Conservation (phyloP, 768 basidiomycete genomes). For the Dioszegia aurantiaca region DNA sequence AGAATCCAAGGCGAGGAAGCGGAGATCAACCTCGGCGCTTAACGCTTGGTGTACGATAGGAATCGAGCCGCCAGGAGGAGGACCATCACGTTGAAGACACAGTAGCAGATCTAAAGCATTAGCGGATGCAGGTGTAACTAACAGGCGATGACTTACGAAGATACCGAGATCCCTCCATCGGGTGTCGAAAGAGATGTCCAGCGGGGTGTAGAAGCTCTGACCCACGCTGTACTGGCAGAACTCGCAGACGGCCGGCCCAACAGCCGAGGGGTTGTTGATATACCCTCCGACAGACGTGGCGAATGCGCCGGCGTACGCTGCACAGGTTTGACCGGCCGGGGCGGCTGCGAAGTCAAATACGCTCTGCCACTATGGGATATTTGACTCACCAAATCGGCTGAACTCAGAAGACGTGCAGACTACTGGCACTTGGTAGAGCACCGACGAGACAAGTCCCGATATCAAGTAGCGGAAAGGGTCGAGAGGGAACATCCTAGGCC, state of each 20-base stretch:
- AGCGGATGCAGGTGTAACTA: neutral
- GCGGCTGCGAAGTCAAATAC: constrained; percentile 54
- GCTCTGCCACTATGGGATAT: too few relatives aligned
- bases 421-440: constrained; percentile 69
- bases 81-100: constrained; percentile 63
- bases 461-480: constrained; percentile 32
- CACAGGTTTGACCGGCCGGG: constrained; percentile 71
- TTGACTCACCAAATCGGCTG: constrained; percentile 36
- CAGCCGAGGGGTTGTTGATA: constrained; percentile 67
- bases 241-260: constrained; percentile 58
- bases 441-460: constrained; percentile 65
- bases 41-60: constrained; percentile 29
- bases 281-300: constrained; percentile 68
- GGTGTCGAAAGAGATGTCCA: constrained; percentile 27
- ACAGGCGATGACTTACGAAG: constrained; percentile 22
- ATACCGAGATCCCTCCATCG: constrained; percentile 41
- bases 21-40: too few relatives aligned
- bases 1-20: too few relatives aligned
- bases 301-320: constrained; percentile 69
- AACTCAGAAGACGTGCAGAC: constrained; percentile 49
- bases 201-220: constrained; percentile 28
- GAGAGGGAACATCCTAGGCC: constrained; percentile 3
- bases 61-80: constrained; percentile 42
- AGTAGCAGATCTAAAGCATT: constrained; percentile 26
- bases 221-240: constrained; percentile 60